A percentile compares a stretch with the other conserved stretches of the same genome.
Evolutionary conservation across 2,329 filamentous ascomycete species (phyloP).

Genomic region (Moelleriella libera): DNA sequence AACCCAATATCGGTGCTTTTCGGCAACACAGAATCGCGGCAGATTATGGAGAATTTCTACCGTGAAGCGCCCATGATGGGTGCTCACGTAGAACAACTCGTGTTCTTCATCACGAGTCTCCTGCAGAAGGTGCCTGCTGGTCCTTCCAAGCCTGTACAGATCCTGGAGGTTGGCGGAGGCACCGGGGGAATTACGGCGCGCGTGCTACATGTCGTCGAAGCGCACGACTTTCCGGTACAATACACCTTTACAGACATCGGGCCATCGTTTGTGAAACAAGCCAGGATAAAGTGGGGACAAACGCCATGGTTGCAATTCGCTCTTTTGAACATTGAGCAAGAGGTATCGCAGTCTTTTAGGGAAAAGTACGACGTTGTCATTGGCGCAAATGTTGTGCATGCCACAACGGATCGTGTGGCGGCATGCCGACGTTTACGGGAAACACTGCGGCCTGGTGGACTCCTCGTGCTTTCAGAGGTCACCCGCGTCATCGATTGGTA

Average conservation of each 20-base stretch:
- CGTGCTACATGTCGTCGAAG: not conserved
- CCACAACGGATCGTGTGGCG: not conserved
- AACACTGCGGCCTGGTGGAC: not conserved
- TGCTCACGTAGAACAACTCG: not conserved
- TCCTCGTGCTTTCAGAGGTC: not conserved
- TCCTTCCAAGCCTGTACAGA: not conserved
- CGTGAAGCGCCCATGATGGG: not conserved
- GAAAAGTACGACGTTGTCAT: not conserved
- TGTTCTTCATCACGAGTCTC: not conserved
- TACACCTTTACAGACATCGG: not conserved
- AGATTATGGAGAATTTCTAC: not conserved
- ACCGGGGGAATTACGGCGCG: not conserved
- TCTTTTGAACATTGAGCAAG: not conserved
- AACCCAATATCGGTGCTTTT: not conserved
- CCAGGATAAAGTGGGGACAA: not conserved
- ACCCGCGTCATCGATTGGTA: not conserved
- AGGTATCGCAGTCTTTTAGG: not conserved
- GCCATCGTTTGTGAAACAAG: not conserved
- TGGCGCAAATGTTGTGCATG: not conserved
- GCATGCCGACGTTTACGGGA: not conserved
- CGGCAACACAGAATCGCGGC: not conserved
- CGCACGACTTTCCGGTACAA: not conserved
- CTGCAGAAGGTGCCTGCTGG: not conserved
- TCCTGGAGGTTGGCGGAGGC: not conserved
- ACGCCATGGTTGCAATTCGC: not conserved